Evolutionary conservation across 169 alveolate species (phyloP).

Genomic region (Cystoisospora suis): DNA sequence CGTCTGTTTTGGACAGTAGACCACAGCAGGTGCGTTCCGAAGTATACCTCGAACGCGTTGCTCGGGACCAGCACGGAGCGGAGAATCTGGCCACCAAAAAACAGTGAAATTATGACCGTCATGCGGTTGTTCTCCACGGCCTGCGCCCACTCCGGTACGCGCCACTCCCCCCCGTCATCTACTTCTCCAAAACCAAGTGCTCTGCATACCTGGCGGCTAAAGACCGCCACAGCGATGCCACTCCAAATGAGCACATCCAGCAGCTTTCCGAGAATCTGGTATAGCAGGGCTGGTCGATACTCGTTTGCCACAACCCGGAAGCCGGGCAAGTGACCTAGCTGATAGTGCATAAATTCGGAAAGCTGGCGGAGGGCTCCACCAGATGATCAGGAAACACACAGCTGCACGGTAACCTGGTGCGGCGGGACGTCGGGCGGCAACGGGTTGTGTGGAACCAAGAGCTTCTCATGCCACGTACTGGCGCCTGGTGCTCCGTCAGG

Average conservation of each 20-base stretch:
- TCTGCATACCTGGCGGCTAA: background rate
- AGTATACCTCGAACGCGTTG: slow-evolving; percentile 46
- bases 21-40: slow-evolving; percentile 46
- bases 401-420: slow-evolving; percentile 57
- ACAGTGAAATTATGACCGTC: slow-evolving; percentile 6
- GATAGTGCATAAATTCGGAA: background rate
- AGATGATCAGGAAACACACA: slow-evolving; percentile 49
- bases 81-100: slow-evolving; percentile 7
- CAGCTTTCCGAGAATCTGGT: slow-evolving; percentile 8
- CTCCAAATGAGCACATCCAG: slow-evolving; percentile 20
- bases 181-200: background rate
- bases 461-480: background rate
- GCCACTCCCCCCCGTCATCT: background rate
- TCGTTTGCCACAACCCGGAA: slow-evolving; percentile 38
- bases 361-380: slow-evolving; percentile 57
- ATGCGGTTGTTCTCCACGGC: slow-evolving; percentile 37
- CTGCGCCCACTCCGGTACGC: background rate
- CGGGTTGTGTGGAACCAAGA: slow-evolving; percentile 55
- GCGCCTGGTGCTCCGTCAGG: background rate
- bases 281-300: slow-evolving; percentile 10
- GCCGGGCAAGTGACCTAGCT: slow-evolving; percentile 17
- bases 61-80: slow-evolving; percentile 31
- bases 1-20: slow-evolving; percentile 25
- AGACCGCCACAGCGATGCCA: slow-evolving; percentile 34
- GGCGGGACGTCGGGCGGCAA: slow-evolving; percentile 21